Base-by-base conservation (phyloP, 352 stramenopile species). In the Phytophthora lateralis region DNA sequence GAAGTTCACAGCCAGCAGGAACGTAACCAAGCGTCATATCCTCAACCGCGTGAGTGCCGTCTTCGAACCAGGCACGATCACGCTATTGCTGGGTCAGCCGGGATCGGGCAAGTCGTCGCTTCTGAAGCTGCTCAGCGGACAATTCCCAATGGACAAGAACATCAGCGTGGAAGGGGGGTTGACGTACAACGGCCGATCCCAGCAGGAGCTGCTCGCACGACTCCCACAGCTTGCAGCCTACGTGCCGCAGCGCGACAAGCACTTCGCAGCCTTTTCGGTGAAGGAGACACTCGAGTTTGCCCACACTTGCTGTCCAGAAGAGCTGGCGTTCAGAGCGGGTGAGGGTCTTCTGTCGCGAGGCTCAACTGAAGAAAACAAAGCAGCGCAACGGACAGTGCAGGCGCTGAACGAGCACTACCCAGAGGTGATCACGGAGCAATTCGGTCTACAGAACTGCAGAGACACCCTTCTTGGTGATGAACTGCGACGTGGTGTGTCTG, bases 401-500 rank as follows among this genome's bases (percentile, higher is more conserved):
- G 32, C 55, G 14, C 27, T 78, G 12, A 47, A 50, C 26, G 24
- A 73, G 3, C 37, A 76, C 29, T 64, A 63, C 35, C 55, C 66
- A 14, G 66, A 71, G 1, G 41, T 69, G n/a, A 39, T 76, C 12
- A 38, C 51, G 6, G 26, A 66, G 26, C 55, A 60, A 20, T 9
- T 69, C 15, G 66, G 76, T 17, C 56, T 86, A 10, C 45, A 63
- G 29, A 67, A 71, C 14, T 75, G 64, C 14, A 35, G 51, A 14
- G 64, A 88, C 48, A 85, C 79, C 5, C 63, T 78, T 15, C 48
- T 86, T 14, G 76, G 76, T 1, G 58, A 78, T 46, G 66, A 42
- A n/a, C 62, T 85, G 30, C 27, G 76, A 6, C 67, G 75, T 17
- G 76, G 75, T 11, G 67, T 88, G 6, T 85, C 74, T 64, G 76